Evolutionary conservation across 441 rosid species (phyloP).

Genomic region (Dalechampia spathulata): DNA sequence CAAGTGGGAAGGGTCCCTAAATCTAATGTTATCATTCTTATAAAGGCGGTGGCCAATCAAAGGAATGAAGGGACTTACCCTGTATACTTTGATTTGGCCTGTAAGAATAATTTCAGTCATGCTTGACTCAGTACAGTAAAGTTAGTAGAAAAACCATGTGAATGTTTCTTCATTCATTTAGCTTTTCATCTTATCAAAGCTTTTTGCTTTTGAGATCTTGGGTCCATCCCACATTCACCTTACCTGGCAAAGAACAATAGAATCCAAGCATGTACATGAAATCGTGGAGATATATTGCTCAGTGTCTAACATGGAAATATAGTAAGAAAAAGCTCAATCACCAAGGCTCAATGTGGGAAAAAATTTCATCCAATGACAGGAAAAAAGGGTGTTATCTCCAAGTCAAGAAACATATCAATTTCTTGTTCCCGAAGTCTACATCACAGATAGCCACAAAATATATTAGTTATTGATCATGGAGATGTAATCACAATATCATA

Average conservation of each 20-base stretch:
- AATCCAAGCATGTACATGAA: constrained; percentile 2
- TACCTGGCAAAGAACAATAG: constrained; percentile 21
- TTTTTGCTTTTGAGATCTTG: constrained; percentile 12
- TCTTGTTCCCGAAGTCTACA: constrained; percentile 5
- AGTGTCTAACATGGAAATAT: not conserved
- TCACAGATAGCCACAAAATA: constrained; percentile 5
- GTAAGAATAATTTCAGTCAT: constrained; percentile 30
- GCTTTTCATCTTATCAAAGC: constrained; percentile 21
- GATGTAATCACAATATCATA: constrained; percentile 10
- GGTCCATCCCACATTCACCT: constrained; percentile 22
- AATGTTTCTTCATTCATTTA: constrained; percentile 22
- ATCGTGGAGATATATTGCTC: not conserved
- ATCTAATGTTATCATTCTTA: constrained; percentile 29
- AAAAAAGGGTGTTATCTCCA: constrained; percentile 9
- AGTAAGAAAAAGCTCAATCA: too few species aligned
- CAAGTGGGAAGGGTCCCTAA: constrained; percentile 38
- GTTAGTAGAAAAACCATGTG: constrained; percentile 21
- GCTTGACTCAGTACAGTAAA: constrained; percentile 30
- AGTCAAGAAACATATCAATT: constrained; percentile 9
- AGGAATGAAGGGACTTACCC: constrained; percentile 23
- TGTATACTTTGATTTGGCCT: constrained; percentile 22
- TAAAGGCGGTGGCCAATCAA: constrained; percentile 33
- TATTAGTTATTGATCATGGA: constrained; percentile 9
- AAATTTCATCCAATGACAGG: not conserved
- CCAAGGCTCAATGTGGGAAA: not conserved